Evolutionary conservation across 2,329 filamentous ascomycete genomes (phyloP), one percentile per base, ranked within the genome.

Genomic region (Gremmenia infestans): DNA sequence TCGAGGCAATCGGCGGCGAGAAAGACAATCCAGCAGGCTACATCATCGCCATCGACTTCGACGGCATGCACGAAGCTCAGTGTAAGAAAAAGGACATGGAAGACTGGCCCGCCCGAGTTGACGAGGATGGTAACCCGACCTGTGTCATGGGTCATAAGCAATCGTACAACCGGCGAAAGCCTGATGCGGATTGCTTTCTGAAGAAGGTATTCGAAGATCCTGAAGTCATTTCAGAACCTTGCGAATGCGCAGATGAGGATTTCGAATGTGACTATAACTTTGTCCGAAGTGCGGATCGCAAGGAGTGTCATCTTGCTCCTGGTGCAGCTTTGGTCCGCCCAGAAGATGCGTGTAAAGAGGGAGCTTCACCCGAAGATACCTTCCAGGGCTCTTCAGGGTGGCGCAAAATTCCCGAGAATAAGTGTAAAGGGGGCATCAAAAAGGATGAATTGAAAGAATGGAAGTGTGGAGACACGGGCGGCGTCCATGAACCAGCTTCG

Each of bases 241-340:
- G 94, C 76, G 83, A 89, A 42, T 99, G 94, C 72, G 85, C 86
- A 0, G 83, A 88, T 55, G 77, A 79, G 36, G 95, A 99, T 71
- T 99, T 96, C 70, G 94, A 99, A 73, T 99, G 94, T 71, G 93
- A 97, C 69, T 96, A 89, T 78, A 95, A 96, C 71, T 97, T 96
- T 70, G 76, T 85, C 57, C 82, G 82, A 64, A 78, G 79, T 55
- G 76, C 82, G 3, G 83, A 93, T 59, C 79, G 81, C 52, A 82
- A 81, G 50, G 79, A 86, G 59, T 97, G 94, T 69, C 77, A 84
- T 23, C 79, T 81, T 7, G 81, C 78, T 17, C 28, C 17, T 17
- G 55, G 50, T 25, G 85, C 82, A 0, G 76, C 81, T 3, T 71
- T 96, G 45, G 70, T 77, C 2, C 76, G 84, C 2, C 91, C 92